Evolutionary conservation across 805 yeast species (phyloP).

Genomic region (Osmozyma mogii): DNA sequence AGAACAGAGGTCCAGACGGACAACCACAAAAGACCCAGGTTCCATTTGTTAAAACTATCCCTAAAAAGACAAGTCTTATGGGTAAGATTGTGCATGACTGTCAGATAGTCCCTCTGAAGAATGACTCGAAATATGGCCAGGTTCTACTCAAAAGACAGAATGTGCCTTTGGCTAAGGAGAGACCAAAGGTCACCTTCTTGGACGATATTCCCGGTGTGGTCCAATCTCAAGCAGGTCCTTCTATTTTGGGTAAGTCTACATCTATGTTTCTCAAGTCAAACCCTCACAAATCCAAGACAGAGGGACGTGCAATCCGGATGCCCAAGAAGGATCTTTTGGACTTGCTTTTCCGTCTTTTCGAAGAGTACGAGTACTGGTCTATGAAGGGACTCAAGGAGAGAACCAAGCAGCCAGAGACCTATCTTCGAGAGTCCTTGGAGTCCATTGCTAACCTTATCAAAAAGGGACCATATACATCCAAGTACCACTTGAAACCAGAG

Average conservation of each 20-base stretch:
- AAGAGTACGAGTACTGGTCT: slow-evolving; percentile 95
- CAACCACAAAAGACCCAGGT: slow-evolving; percentile 36
- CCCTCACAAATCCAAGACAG: slow-evolving; percentile 41
- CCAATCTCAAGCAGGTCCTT: slow-evolving; percentile 80
- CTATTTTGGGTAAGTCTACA: slow-evolving; percentile 58
- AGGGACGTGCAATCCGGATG: slow-evolving; percentile 89
- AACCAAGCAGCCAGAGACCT: slow-evolving; percentile 92
- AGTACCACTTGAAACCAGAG: slow-evolving; percentile 84
- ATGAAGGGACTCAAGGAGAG: slow-evolving; percentile 89
- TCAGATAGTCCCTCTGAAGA: slow-evolving; percentile 70
- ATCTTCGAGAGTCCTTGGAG: slow-evolving; percentile 83
- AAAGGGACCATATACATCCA: slow-evolving; percentile 93
- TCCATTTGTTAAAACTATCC: slow-evolving; percentile 84
- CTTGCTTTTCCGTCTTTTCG: slow-evolving; percentile 79
- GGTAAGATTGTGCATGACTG: slow-evolving; percentile 94
- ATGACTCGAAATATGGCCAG: slow-evolving; percentile 62
- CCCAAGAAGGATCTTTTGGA: slow-evolving; percentile 89
- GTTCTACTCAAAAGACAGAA: slow-evolving; percentile 46
- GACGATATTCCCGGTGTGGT: slow-evolving; percentile 82
- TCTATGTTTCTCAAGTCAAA: slow-evolving; percentile 54
- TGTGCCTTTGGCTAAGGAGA: slow-evolving; percentile 38
- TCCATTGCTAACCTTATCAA: slow-evolving; percentile 83
- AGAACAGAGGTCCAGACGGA: slow-evolving; percentile 18
- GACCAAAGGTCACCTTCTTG: slow-evolving; percentile 62
- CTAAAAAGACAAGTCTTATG: slow-evolving; percentile 74